Base-by-base conservation (phyloP, 179 eudicot species). In the Beta corolliflora region DNA sequence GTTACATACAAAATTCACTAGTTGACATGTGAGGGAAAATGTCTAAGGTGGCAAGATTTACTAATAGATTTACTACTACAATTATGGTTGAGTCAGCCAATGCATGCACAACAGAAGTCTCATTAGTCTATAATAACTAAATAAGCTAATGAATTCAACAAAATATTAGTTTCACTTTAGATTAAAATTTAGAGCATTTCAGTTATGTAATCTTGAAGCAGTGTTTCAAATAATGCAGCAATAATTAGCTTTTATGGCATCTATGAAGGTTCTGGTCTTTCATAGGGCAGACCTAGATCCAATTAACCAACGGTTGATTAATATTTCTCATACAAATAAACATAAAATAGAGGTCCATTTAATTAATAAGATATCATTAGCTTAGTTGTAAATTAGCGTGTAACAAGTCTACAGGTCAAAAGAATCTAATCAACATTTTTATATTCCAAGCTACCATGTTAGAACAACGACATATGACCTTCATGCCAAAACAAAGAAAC, bases 361-460 rank as follows among this genome's bases (percentile, higher is more conserved):
- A 64, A 46, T 11, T 77, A 77, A 25, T 77, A 65, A 16, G 9
- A 13, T 0, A 44, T 15, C 21, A 52, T 5, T 45, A 58, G 48
- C 56, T 44, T 55, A 66, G 77, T 58, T 75, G 77, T 75, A 56
- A 16, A 48, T 72, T 72, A 60, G 18, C 82, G 77, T 48, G 77
- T 73, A 71, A 25, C 71, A 70, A 41, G 54, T 29, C 68, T 71
- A 55, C 73, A 78, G 65, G 68, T 76, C 83, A 84, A 80, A 82
- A 81, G 79, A 73, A 84, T 81, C 81, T 75, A 63, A 66, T 44
- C 52, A 16, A 0, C 21, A 6, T 54, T 53, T 63, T 56, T 66
- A 25, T 36, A 71, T 61, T 6, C 25, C 36, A 68, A 21, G 46
- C 52, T 36, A 36, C 41, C 41, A 58, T 78, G 53, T 77, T 54